These are phyloP conservation scores for Lachancea cidri DNA, from an alignment of 805 yeast genomes.

Conservation along the genomic window DNA sequence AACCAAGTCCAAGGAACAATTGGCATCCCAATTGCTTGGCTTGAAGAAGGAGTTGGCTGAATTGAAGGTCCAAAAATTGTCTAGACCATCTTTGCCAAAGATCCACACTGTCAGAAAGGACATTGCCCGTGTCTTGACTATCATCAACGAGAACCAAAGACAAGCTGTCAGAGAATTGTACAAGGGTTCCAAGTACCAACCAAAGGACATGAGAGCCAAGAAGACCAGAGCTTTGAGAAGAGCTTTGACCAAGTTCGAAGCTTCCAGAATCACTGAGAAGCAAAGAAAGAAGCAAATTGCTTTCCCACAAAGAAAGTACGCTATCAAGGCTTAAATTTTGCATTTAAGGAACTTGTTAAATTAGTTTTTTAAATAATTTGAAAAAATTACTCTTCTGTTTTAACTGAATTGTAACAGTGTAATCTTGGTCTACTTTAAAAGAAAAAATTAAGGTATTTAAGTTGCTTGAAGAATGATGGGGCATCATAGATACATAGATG, in stretches of 20 bases:
- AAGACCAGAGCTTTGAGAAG: slow-evolving; percentile 99
- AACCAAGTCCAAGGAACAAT: slow-evolving; percentile 94
- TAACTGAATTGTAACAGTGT: not conserved
- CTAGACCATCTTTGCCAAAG: slow-evolving; percentile 90
- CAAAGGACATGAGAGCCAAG: slow-evolving; percentile 99
- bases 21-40: slow-evolving; percentile 89
- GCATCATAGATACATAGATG: too few relatives aligned
- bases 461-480: too few relatives aligned
- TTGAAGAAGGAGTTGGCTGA: slow-evolving; percentile 94
- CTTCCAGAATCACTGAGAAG: slow-evolving; percentile 75
- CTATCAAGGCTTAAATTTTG: slow-evolving; percentile 85
- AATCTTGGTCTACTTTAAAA: not conserved
- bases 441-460: too few relatives aligned
- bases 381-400: slow-evolving; percentile 1
- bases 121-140: slow-evolving; percentile 96
- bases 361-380: slow-evolving; percentile 6
- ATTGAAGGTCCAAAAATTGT: slow-evolving; percentile 93
- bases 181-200: slow-evolving; percentile 91
- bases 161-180: slow-evolving; percentile 90
- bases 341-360: slow-evolving; percentile 4
- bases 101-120: slow-evolving; percentile 96
- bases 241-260: slow-evolving; percentile 84
- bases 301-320: slow-evolving; percentile 98
- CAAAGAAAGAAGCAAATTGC: slow-evolving; percentile 89
- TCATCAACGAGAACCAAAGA: slow-evolving; percentile 96